Evolutionary conservation across 1,139 yeast genomes (phyloP), one percentile per base, ranked within the genome.

Genomic region (Arxiozyma telluris): DNA sequence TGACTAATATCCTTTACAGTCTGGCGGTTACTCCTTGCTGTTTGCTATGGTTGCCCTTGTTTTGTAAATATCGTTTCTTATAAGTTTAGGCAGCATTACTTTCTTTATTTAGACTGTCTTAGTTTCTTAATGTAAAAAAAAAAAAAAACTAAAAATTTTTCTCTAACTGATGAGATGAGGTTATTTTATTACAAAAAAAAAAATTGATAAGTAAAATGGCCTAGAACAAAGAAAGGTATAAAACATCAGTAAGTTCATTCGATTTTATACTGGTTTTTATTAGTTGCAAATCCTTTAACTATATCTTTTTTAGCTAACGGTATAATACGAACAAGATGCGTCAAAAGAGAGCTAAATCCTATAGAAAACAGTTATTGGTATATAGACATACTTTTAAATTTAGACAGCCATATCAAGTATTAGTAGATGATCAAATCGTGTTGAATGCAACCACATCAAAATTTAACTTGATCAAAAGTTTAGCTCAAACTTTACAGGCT

Each of bases 311-410:
- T 27, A 27, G 30, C 8, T 27, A 27, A 27, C 30, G 11, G 30
- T 8, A 27, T 2, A 27, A 27, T 27, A 27, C 8, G 30, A 27
- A 8, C 22, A 27, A 41, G 30, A 93, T 93, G 98, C 89, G 96
- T 77, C 96, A 91, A 71, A 91, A 91, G 71, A 79, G 98, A 70
- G 96, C 97, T 53, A 93, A 93, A 71, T 79, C 95, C 1, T 93
- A 94, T 72, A 84, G 91, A 69, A 93, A 91, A 75, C 96, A 88
- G 68, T 86, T 93, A 87, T 80, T 83, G 63, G 84, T 87, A 54
- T 86, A 89, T 65, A 79, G 81, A 59, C 85, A 89, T 68, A 79
- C 95, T 25, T 93, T 93, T 78, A 87, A 87, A 66, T 93, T 94
- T 76, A 80, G 97, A 65, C 91, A 87, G 61, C 98, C 99, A 1